Percentiles rank a stretch among this genome's conserved stretches.
Conservation (phyloP, 2,329 filamentous ascomycete species). For the Coniella vitis region DNA sequence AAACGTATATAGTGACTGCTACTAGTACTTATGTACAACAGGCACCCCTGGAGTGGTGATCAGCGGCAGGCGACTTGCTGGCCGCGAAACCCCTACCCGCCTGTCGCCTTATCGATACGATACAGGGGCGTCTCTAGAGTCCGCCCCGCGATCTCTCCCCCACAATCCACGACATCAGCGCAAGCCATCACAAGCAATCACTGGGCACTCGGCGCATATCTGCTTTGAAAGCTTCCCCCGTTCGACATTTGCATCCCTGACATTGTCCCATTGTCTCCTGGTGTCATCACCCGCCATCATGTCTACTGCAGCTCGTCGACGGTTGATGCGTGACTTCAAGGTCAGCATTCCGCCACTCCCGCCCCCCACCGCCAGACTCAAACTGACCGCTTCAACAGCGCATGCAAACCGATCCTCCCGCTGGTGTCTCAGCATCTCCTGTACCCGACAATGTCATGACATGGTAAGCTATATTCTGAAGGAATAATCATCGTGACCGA, state of each 20-base stretch:
- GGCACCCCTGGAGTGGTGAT: too few species aligned
- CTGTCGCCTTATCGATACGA: neutral
- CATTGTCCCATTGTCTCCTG: neutral
- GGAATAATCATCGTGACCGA: too few species aligned
- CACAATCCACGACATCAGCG: neutral
- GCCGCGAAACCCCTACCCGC: too few species aligned
- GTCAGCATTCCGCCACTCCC: slow-evolving; percentile 35
- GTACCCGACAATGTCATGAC: slow-evolving; percentile 97
- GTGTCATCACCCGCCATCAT: slow-evolving; percentile 24
- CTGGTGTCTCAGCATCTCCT: slow-evolving; percentile 91
- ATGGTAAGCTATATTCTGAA: slow-evolving; percentile 50
- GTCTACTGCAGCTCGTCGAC: slow-evolving; percentile 92
- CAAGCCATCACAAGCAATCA: neutral
- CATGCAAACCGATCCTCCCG: slow-evolving; percentile 98
- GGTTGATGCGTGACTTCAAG: slow-evolving; percentile 99
- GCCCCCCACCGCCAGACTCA: slow-evolving; percentile 7
- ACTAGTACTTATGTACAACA: too few species aligned
- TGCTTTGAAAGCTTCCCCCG: neutral
- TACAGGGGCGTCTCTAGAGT: too few species aligned
- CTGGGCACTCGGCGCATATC: too few species aligned
- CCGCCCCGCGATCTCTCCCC: slow-evolving; percentile 1
- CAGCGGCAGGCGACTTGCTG: too few species aligned
- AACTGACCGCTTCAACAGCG: slow-evolving; percentile 50
- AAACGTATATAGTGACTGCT: too few species aligned
- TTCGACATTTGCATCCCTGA: neutral